Evolutionary conservation across 768 basidiomycete genomes (phyloP).

Genomic region (Lactifluus piperatus): DNA sequence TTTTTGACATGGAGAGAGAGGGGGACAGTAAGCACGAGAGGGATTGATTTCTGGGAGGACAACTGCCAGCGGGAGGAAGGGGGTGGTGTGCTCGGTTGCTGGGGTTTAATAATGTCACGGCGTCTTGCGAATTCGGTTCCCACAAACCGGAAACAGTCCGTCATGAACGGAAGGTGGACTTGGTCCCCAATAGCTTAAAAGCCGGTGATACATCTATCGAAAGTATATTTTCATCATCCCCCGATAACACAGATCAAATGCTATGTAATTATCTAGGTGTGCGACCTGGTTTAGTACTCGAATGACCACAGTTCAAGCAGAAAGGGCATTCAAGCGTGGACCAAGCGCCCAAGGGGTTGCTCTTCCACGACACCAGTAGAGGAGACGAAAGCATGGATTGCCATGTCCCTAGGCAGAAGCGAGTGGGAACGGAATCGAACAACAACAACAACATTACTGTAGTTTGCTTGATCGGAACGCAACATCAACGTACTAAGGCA

Average conservation of each 20-base stretch:
- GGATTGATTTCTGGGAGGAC: constrained; percentile 2
- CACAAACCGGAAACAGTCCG: constrained; percentile 7
- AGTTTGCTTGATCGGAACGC: constrained; percentile 8
- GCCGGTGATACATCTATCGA: too few relatives aligned
- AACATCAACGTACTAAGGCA: background rate
- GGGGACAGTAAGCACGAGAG: background rate
- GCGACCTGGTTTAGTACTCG: constrained; percentile 72
- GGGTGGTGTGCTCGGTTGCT: background rate
- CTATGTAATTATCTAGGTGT: constrained; percentile 21
- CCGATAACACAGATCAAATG: background rate
- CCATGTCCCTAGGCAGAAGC: constrained; percentile 73
- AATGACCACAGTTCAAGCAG: constrained; percentile 45
- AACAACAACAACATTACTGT: constrained; percentile 4
- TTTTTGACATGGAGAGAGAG: constrained; percentile 33
- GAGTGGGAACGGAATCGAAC: constrained; percentile 38
- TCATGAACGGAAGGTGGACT: background rate
- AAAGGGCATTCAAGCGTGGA: constrained; percentile 73
- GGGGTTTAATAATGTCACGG: constrained; percentile 15
- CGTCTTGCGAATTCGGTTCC: constrained; percentile 15
- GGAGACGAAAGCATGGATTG: constrained; percentile 66
- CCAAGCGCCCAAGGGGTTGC: constrained; percentile 35
- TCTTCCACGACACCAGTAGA: constrained; percentile 69
- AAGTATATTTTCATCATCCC: background rate
- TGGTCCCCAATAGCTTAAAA: too few relatives aligned
- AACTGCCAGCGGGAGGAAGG: constrained; percentile 13